A percentile compares a stretch with the other conserved stretches of the same genome.
These are phyloP conservation scores for Parastagonospora avenae DNA, from an alignment of 2,329 filamentous ascomycete genomes.

Conservation along the genomic window DNA sequence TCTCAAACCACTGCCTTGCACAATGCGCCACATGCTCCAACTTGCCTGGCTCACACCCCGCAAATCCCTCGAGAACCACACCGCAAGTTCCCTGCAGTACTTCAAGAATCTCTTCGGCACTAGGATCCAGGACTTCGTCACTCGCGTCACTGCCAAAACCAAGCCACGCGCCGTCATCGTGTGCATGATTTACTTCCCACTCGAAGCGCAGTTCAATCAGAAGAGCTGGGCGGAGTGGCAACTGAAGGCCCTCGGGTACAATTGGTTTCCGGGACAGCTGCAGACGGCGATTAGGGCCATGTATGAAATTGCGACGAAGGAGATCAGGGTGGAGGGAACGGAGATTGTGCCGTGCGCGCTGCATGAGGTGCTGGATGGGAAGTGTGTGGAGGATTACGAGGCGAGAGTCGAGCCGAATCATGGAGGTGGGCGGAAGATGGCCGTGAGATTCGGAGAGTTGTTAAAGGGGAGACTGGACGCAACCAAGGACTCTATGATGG, in stretches of 20 bases:
- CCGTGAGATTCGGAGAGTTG: slow-evolving; percentile 27
- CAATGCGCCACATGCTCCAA: slow-evolving; percentile 39
- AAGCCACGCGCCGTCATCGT: slow-evolving; percentile 43
- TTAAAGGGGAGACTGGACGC: slow-evolving; percentile 7
- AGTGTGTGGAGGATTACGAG: slow-evolving; percentile 33
- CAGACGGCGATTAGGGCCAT: slow-evolving; percentile 42
- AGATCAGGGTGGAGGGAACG: slow-evolving; percentile 36
- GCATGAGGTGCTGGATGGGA: slow-evolving; percentile 41
- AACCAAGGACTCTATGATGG: background rate
- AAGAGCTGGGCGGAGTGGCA: slow-evolving; percentile 41
- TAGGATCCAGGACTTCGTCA: slow-evolving; percentile 35
- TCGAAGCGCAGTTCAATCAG: slow-evolving; percentile 35
- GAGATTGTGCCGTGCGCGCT: slow-evolving; percentile 39
- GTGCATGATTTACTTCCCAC: slow-evolving; percentile 48
- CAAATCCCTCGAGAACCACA: slow-evolving; percentile 27
- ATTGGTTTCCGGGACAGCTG: slow-evolving; percentile 32
- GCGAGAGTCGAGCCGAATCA: slow-evolving; percentile 44
- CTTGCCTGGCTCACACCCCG: slow-evolving; percentile 37
- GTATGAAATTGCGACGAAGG: slow-evolving; percentile 34
- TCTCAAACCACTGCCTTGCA: slow-evolving; percentile 30
- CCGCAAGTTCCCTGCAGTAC: slow-evolving; percentile 34
- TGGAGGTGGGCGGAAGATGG: slow-evolving; percentile 44
- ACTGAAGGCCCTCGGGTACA: slow-evolving; percentile 39
- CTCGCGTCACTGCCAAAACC: slow-evolving; percentile 26
- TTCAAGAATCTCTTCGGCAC: slow-evolving; percentile 40